phyloP scores from a whole-genome alignment of 495 filamentous ascomycete species.

The Podospora pseudopauciseta region DNA sequence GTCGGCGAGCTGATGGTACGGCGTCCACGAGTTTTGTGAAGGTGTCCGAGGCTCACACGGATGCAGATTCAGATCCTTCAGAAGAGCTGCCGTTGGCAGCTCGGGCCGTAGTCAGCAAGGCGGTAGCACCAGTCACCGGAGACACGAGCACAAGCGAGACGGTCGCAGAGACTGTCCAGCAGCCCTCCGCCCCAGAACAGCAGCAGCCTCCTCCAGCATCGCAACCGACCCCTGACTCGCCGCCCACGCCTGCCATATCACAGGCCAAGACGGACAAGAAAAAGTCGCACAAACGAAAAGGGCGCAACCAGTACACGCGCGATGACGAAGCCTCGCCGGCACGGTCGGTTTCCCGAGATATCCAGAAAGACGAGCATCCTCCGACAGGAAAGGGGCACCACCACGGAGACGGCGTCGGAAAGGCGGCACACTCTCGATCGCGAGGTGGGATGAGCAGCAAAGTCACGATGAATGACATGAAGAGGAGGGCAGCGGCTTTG shows the following conservation, averaged over 20 bases:
- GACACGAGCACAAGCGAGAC: conserved; percentile 20
- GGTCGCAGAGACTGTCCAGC: conserved; percentile 29
- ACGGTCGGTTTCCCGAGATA: conserved; percentile 64
- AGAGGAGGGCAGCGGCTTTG: conserved; percentile 74
- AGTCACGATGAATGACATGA: conserved; percentile 89
- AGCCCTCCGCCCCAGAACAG: conserved; percentile 19
- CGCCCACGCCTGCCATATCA: conserved; percentile 39
- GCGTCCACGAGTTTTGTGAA: conserved; percentile 21
- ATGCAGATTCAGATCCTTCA: conserved; percentile 57
- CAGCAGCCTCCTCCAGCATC: conserved; percentile 23
- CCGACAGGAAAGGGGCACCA: conserved; percentile 20
- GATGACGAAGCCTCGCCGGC: conserved; percentile 67
- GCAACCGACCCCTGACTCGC: conserved; percentile 52
- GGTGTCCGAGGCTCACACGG: conserved; percentile 32
- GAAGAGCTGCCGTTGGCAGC: conserved; percentile 53
- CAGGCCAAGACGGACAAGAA: conserved; percentile 32
- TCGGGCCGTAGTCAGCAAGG: conserved; percentile 38
- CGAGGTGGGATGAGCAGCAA: conserved; percentile 54
- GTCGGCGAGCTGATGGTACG: conserved; percentile 73
- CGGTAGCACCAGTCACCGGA: conserved; percentile 21
- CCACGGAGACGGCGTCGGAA: conserved; percentile 20
- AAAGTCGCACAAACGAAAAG: conserved; percentile 62
- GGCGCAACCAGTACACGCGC: conserved; percentile 83
- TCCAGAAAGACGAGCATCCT: conserved; percentile 37
- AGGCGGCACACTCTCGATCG: conserved; percentile 29